Evolutionary conservation across 306 rosid genomes (phyloP).

Genomic region (Quercus engelmannii): DNA sequence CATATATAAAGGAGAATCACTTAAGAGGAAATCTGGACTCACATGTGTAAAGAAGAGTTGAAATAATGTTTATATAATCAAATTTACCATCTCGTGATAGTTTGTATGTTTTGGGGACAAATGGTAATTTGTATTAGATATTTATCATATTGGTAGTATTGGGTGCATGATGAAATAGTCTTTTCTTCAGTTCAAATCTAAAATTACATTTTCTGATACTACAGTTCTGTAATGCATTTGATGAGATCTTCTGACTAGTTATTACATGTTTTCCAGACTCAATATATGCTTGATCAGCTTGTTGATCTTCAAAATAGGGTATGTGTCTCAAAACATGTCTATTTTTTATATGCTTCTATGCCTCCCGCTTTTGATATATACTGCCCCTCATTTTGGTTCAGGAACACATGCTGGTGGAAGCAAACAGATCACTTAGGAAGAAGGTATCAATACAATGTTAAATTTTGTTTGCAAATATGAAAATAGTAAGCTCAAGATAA

Average conservation of each 20-base stretch:
- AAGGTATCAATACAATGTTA: conserved; percentile 40
- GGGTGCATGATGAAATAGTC: neutral
- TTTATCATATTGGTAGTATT: too few species aligned
- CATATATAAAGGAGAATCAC: too few species aligned
- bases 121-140: too few species aligned
- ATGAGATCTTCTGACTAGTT: neutral
- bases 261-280: conserved; percentile 46
- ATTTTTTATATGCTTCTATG: neutral
- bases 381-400: conserved; percentile 20
- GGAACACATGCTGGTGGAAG: conserved; percentile 67
- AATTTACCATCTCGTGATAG: too few species aligned
- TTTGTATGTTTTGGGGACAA: too few species aligned
- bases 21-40: too few species aligned
- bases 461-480: neutral
- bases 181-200: neutral
- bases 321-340: neutral
- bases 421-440: conserved; percentile 47
- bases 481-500: neutral
- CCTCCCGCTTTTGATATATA: neutral
- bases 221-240: too few species aligned
- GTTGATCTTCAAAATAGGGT: conserved; percentile 77
- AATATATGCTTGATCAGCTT: conserved; percentile 70
- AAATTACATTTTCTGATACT: too few species aligned
- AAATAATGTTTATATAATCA: too few species aligned
- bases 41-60: too few species aligned